These are phyloP conservation scores for Fusarium foetens DNA, from an alignment of 2,329 filamentous ascomycete genomes.

Conservation along the genomic window DNA sequence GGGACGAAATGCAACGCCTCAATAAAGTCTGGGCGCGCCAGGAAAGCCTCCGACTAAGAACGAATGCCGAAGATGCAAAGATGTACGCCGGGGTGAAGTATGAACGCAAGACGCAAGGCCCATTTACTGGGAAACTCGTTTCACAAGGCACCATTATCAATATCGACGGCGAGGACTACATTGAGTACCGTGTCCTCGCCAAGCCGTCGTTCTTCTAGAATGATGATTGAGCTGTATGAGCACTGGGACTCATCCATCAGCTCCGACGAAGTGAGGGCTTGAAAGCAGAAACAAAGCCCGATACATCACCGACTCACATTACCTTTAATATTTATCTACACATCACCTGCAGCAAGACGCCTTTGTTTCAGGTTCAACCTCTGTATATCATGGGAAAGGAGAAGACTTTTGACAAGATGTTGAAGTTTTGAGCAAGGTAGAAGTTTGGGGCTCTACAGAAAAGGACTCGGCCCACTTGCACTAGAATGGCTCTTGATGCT, in stretches of 20 bases:
- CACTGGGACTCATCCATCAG: not conserved
- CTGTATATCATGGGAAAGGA: conserved; percentile 25
- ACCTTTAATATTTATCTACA: not conserved
- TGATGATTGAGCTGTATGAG: no score
- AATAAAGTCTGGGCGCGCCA: conserved; percentile 67
- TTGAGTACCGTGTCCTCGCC: conserved; percentile 72
- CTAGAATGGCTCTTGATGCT: conserved; percentile 32
- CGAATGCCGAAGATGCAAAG: conserved; percentile 63
- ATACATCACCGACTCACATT: not conserved
- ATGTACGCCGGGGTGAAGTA: conserved; percentile 70
- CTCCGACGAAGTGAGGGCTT: not conserved
- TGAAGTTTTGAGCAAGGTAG: conserved; percentile 18
- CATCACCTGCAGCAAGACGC: not conserved
- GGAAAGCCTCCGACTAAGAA: conserved; percentile 58
- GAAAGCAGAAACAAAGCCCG: not conserved
- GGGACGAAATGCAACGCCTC: conserved; percentile 60
- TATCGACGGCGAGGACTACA: conserved; percentile 74
- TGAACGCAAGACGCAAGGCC: conserved; percentile 68
- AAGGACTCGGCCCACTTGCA: conserved; percentile 7
- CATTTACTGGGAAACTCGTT: conserved; percentile 71
- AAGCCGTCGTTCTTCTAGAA: conserved; percentile 69
- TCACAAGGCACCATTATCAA: conserved; percentile 69
- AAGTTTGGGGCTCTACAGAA: conserved; percentile 20
- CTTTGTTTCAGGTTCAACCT: not conserved
- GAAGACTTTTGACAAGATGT: conserved; percentile 9